Base-by-base conservation (phyloP, 1,139 yeast genomes). In the Taphrina sp. region DNA sequence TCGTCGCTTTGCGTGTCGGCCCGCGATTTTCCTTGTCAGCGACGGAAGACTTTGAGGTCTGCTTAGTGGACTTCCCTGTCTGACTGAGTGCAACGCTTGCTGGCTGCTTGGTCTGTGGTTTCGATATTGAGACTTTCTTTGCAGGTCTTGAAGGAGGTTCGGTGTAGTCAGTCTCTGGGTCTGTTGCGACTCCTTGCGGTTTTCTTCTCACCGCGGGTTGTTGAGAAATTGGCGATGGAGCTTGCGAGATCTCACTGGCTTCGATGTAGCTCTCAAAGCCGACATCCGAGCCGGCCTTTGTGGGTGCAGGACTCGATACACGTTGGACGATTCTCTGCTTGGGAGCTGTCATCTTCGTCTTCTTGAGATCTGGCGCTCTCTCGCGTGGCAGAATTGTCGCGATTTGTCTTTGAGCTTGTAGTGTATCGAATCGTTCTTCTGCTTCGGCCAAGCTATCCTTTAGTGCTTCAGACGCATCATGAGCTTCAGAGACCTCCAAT, bases 381-480 rank as follows among this genome's bases (percentile, higher is more conserved):
- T 24, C 37, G 3, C n/a, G 31, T 29, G 51, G 37, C 7, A 14
- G 31, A 7, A 12, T 10, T 17, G 23, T 8, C 2, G 39, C 46
- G n/a, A 46, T 22, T 33, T 47, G 53, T 37, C 34, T 22, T 14
- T 43, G 47, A 10, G 47, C 47, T 19, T 43, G 47, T 33, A 43
- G 17, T 7, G 47, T 43, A 22, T 42, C 44, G 31, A 37, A 20
- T 2, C 54, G 54, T n/a, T 41, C 46, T 39, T 49, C 54, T 3
- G 54, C 45, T 8, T 38, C 54, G n/a, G 22, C 44, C 17, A 37
- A 34, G n/a, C 37, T 19, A 24, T 26, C 38, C 31, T 31, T 38
- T 10, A 46, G 24, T 14, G 37, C 35, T 10, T 49, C 37, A 5
- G 39, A 34, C 2, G 54, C 46, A 5, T 49, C 46, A 8, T 42